These are phyloP conservation scores for Agroathelia rolfsii DNA, from an alignment of 1,284 basidiomycete species.

Conservation along the genomic window DNA sequence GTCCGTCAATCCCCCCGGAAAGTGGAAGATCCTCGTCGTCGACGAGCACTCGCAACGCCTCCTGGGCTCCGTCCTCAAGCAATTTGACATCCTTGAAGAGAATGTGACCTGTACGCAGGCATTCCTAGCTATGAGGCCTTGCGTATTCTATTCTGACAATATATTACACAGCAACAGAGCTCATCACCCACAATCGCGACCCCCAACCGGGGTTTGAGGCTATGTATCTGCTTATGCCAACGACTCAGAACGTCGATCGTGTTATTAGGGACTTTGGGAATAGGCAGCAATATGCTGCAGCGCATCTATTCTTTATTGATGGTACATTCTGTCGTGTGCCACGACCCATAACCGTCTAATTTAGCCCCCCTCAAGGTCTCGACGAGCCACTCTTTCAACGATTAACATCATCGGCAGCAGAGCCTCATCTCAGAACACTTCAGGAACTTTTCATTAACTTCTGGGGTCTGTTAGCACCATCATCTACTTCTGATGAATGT, in stretches of 20 bases:
- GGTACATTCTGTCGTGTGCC: slow-evolving; percentile 34
- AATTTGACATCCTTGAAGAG: slow-evolving; percentile 88
- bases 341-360: slow-evolving; percentile 6
- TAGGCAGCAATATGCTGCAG: slow-evolving; percentile 72
- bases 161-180: slow-evolving; percentile 57
- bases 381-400: slow-evolving; percentile 67
- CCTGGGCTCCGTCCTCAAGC: slow-evolving; percentile 81
- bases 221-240: slow-evolving; percentile 91
- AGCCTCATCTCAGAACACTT: slow-evolving; percentile 59
- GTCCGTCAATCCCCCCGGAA: slow-evolving; percentile 68
- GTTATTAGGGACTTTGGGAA: slow-evolving; percentile 79
- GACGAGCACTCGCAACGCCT: slow-evolving; percentile 87
- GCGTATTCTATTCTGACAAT: slow-evolving; percentile 7
- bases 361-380: slow-evolving; percentile 37
- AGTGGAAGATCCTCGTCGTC: slow-evolving; percentile 97
- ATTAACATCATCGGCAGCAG: slow-evolving; percentile 62
- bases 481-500: slow-evolving; percentile 3
- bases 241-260: slow-evolving; percentile 86
- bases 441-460: slow-evolving; percentile 87
- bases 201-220: slow-evolving; percentile 80
- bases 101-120: slow-evolving; percentile 79
- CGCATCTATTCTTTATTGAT: slow-evolving; percentile 93
- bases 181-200: slow-evolving; percentile 63
- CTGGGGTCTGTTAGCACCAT: slow-evolving; percentile 48
- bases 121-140: slow-evolving; percentile 3